phyloP scores from a whole-genome alignment of 805 yeast species.

The Lachancea cidri region DNA sequence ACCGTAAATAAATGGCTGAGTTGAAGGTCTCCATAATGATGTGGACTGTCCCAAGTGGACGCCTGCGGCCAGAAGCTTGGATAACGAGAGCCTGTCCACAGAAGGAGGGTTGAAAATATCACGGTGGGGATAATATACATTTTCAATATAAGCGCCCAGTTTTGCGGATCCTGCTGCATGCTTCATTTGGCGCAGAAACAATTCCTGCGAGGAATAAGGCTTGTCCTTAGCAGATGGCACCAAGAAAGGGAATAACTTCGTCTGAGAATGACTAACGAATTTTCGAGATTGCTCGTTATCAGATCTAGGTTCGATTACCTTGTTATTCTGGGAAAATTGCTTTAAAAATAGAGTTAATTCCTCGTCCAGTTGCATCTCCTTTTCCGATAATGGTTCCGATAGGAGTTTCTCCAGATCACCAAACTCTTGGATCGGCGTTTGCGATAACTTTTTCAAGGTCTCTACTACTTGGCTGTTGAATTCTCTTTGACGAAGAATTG shows the following conservation, averaged over 20 bases:
- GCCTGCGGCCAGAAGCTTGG: slow-evolving; percentile 81
- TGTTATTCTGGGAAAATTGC: slow-evolving; percentile 22
- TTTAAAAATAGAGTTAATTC: slow-evolving; percentile 26
- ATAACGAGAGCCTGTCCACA: slow-evolving; percentile 54
- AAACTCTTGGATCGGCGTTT: slow-evolving; percentile 18
- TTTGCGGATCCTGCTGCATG: slow-evolving; percentile 50
- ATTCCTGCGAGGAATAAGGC: slow-evolving; percentile 73
- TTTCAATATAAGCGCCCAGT: slow-evolving; percentile 57
- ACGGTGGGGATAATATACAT: slow-evolving; percentile 65
- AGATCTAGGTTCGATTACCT: slow-evolving; percentile 15
- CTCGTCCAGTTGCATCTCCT: slow-evolving; percentile 29
- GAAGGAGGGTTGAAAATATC: slow-evolving; percentile 57
- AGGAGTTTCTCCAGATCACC: slow-evolving; percentile 11
- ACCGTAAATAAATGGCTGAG: slow-evolving; percentile 85
- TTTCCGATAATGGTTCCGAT: slow-evolving; percentile 16
- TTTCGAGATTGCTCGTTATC: slow-evolving; percentile 5
- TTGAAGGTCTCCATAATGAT: slow-evolving; percentile 67
- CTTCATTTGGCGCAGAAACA: slow-evolving; percentile 65
- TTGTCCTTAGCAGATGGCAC: slow-evolving; percentile 53
- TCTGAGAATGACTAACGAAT: slow-evolving; percentile 5
- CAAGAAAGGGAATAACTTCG: slow-evolving; percentile 47
- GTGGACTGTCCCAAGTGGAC: slow-evolving; percentile 94
- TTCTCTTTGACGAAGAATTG: slow-evolving; percentile 23
- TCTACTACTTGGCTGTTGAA: slow-evolving; percentile 23
- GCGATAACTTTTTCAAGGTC: slow-evolving; percentile 14